phyloP scores from a whole-genome alignment of 1,284 basidiomycete genomes.

The Puccinia triticina region DNA sequence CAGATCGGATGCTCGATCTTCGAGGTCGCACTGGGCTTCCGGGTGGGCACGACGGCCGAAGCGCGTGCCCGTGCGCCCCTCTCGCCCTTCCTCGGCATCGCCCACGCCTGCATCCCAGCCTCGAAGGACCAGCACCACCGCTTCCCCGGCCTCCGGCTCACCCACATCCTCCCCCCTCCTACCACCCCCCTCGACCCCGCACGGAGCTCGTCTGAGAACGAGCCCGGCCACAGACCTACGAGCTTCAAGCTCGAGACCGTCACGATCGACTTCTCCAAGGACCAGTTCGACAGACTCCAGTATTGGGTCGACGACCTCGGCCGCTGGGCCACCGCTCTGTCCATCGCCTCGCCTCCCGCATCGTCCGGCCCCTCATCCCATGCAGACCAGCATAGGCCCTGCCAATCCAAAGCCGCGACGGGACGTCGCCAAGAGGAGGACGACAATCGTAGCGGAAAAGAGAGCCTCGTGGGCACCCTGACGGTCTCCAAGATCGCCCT shows the following conservation, averaged over 20 bases:
- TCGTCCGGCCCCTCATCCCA: background rate
- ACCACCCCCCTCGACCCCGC: background rate
- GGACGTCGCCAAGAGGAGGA: background rate
- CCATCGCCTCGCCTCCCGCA: background rate
- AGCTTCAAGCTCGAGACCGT: slow-evolving; percentile 34
- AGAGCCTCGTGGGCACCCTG: background rate
- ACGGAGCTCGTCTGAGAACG: background rate
- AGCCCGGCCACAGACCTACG: background rate
- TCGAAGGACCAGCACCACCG: background rate
- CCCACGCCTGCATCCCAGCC: background rate
- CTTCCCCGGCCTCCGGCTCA: slow-evolving; percentile 21
- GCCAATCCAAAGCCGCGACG: background rate
- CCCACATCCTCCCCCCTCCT: background rate
- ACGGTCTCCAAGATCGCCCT: slow-evolving; percentile 20
- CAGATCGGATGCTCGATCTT: slow-evolving; percentile 11
- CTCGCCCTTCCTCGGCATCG: slow-evolving; percentile 30
- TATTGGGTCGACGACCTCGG: slow-evolving; percentile 51
- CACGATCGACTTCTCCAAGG: slow-evolving; percentile 32
- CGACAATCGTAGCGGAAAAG: background rate
- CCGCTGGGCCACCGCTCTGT: slow-evolving; percentile 19
- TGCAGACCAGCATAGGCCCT: background rate
- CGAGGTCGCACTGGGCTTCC: slow-evolving; percentile 26
- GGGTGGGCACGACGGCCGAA: background rate
- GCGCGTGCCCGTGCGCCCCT: slow-evolving; percentile 1
- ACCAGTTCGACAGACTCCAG: slow-evolving; percentile 44